These are phyloP conservation scores for Hyaloscypha bicolor DNA, from an alignment of 495 filamentous ascomycete species.

Conservation along the genomic window DNA sequence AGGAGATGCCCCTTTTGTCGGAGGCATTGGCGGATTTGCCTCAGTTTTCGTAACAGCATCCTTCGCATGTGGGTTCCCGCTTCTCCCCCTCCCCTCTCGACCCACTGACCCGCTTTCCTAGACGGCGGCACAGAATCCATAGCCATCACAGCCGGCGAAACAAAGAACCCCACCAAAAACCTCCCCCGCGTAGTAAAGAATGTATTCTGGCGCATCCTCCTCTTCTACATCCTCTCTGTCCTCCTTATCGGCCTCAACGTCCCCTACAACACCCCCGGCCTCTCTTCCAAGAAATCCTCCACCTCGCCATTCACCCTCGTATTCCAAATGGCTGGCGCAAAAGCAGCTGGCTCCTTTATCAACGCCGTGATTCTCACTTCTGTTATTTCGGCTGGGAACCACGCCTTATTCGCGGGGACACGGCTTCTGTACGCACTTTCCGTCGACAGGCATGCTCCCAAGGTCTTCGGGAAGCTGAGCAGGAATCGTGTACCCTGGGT, in stretches of 20 bases:
- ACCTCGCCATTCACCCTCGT: slow-evolving; percentile 74
- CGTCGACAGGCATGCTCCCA: slow-evolving; percentile 60
- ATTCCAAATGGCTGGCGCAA: slow-evolving; percentile 65
- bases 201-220: slow-evolving; percentile 64
- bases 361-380: slow-evolving; percentile 73
- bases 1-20: slow-evolving; percentile 58
- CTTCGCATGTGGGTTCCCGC: slow-evolving; percentile 44
- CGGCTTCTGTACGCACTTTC: slow-evolving; percentile 65
- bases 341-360: slow-evolving; percentile 61
- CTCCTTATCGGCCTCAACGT: slow-evolving; percentile 63
- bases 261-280: slow-evolving; percentile 51
- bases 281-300: slow-evolving; percentile 41
- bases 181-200: slow-evolving; percentile 73
- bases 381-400: slow-evolving; percentile 71
- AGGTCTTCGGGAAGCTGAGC: slow-evolving; percentile 54
- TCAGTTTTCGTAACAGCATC: slow-evolving; percentile 47
- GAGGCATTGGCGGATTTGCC: slow-evolving; percentile 67
- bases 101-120: slow-evolving; percentile 40
- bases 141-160: slow-evolving; percentile 63
- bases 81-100: slow-evolving; percentile 6
- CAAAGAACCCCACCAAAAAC: slow-evolving; percentile 74
- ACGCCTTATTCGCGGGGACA: slow-evolving; percentile 61
- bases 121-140: slow-evolving; percentile 61
- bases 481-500: slow-evolving; percentile 61
- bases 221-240: slow-evolving; percentile 76